Conservation (phyloP, 2,329 filamentous ascomycete species). For the Monosporascus sp. region DNA sequence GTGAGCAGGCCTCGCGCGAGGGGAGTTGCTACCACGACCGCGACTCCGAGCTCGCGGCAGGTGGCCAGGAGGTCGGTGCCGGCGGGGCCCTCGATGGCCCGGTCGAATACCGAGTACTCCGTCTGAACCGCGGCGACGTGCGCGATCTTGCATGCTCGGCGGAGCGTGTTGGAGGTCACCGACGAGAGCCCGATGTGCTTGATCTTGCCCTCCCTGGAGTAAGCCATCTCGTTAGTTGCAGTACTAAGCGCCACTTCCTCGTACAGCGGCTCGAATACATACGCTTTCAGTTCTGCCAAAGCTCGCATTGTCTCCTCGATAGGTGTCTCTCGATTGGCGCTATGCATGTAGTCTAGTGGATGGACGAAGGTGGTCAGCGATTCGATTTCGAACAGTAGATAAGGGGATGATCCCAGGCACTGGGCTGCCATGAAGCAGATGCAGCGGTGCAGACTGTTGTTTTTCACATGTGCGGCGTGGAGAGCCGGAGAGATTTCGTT, state of each 20-base stretch:
- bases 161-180: slow-evolving; percentile 41
- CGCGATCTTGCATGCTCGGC: slow-evolving; percentile 41
- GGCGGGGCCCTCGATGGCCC: slow-evolving; percentile 39
- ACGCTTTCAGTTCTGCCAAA: slow-evolving; percentile 36
- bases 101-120: slow-evolving; percentile 44
- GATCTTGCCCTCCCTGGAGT: slow-evolving; percentile 43
- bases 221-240: neutral
- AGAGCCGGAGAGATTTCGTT: neutral
- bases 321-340: slow-evolving; percentile 33
- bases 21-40: slow-evolving; percentile 36
- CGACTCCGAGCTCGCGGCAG: slow-evolving; percentile 41
- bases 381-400: neutral
- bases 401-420: no score
- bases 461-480: neutral
- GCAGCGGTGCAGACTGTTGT: neutral
- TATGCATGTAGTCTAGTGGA: slow-evolving; percentile 33
- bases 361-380: neutral
- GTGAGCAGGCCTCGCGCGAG: slow-evolving; percentile 39
- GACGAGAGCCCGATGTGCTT: slow-evolving; percentile 46
- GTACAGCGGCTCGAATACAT: neutral
- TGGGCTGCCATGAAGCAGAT: no score
- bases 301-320: slow-evolving; percentile 42
- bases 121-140: slow-evolving; percentile 48
- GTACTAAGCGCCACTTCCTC: neutral
- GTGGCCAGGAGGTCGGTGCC: slow-evolving; percentile 34